Conservation (phyloP, 1,284 basidiomycete genomes). For the Mycosarcoma maydis region DNA sequence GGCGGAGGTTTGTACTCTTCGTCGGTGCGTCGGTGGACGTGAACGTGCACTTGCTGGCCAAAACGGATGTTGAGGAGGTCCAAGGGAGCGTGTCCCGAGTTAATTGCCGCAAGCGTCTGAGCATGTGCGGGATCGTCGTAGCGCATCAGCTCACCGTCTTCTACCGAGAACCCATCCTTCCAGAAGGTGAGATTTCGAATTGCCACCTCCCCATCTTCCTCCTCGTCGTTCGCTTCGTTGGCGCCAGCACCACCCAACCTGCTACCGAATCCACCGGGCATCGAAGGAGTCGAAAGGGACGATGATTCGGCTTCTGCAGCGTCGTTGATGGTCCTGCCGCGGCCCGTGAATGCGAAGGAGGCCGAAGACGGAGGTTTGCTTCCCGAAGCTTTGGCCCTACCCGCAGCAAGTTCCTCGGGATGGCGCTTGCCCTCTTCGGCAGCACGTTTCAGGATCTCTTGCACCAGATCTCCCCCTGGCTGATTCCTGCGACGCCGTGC, state of each 20-base stretch:
- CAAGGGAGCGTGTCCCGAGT: conserved; percentile 83
- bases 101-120: conserved; percentile 79
- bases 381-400: conserved; percentile 2
- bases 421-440: conserved; percentile 72
- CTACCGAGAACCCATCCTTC: conserved; percentile 91
- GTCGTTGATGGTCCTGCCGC: conserved; percentile 49
- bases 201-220: conserved; percentile 71
- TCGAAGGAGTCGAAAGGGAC: conserved; percentile 18
- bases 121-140: conserved; percentile 85
- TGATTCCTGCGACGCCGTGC: conserved; percentile 69
- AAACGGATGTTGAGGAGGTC: conserved; percentile 79
- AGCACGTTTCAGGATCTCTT: conserved; percentile 81
- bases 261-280: conserved; percentile 31
- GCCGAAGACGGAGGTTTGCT: conserved; percentile 6
- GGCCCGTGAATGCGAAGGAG: conserved; percentile 43
- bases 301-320: conserved; percentile 21
- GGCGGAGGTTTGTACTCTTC: conserved; percentile 78
- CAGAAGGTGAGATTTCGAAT: conserved; percentile 89
- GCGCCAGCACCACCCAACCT: conserved; percentile 2
- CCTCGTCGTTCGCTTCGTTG: conserved; percentile 66
- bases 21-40: conserved; percentile 77
- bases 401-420: conserved; percentile 17
- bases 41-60: conserved; percentile 86
- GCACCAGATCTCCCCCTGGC: conserved; percentile 77
- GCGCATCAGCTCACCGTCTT: conserved; percentile 84